Conservation (phyloP, 202 grass and related monocot genomes). For the Tripidium arundinaceum region DNA sequence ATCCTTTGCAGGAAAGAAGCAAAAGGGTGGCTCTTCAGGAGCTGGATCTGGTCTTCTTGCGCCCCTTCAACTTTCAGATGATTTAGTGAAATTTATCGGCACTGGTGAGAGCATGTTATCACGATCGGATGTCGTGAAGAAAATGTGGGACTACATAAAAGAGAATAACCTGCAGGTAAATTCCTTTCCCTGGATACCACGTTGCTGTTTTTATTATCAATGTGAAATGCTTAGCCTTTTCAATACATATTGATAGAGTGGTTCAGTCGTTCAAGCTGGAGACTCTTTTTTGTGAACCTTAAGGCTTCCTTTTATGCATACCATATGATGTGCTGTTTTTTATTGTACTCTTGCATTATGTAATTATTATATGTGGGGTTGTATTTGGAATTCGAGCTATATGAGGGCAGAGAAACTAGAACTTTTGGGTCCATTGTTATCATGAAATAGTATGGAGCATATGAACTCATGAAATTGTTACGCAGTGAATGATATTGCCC, state of each 20-base stretch:
- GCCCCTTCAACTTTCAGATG: constrained; percentile 83
- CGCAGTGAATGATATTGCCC: not conserved
- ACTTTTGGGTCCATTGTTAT: constrained; percentile 3
- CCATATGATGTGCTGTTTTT: not conserved
- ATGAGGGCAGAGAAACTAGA: not conserved
- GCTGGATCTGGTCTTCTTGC: constrained; percentile 57
- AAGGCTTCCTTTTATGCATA: constrained; percentile 8
- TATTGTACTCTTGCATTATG: constrained; percentile 9
- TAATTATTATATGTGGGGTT: constrained; percentile 5
- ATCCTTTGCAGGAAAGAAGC: constrained; percentile 47
- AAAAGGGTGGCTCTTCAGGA: constrained; percentile 63
- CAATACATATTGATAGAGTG: constrained; percentile 9
- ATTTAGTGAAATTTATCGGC: constrained; percentile 87
- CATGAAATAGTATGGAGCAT: constrained; percentile 9
- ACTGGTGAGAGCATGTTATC: constrained; percentile 88
- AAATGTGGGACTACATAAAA: constrained; percentile 96
- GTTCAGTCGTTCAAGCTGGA: not conserved
- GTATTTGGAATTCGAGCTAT: constrained; percentile 7
- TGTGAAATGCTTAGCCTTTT: not conserved
- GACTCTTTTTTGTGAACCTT: not conserved
- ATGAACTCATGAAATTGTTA: constrained; percentile 17
- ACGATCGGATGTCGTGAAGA: constrained; percentile 82
- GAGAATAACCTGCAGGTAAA: constrained; percentile 88
- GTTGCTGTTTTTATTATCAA: constrained; percentile 17
- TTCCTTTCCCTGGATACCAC: constrained; percentile 15